phyloP scores from a whole-genome alignment of 2,329 filamentous ascomycete species.

The Davidsoniella australis region DNA sequence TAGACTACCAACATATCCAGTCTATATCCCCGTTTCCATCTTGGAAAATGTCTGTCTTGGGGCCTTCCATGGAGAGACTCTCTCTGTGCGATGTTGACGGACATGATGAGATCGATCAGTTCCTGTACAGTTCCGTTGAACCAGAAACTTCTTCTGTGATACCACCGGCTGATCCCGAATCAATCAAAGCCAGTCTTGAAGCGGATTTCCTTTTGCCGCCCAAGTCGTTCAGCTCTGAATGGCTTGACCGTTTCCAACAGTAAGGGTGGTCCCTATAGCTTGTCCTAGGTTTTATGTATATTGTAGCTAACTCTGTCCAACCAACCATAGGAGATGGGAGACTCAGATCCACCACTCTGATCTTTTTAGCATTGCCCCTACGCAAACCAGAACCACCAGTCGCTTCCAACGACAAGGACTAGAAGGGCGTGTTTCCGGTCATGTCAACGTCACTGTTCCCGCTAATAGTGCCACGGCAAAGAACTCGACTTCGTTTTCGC shows the following conservation, averaged over 20 bases:
- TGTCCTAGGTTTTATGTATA: background rate
- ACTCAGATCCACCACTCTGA: slow-evolving; percentile 62
- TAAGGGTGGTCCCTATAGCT: slow-evolving; percentile 19
- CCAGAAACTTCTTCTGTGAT: background rate
- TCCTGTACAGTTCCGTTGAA: slow-evolving; percentile 4
- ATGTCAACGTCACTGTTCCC: slow-evolving; percentile 84
- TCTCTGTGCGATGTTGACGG: slow-evolving; percentile 4
- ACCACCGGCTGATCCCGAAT: slow-evolving; percentile 24
- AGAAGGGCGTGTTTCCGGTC: slow-evolving; percentile 82
- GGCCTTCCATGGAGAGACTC: background rate
- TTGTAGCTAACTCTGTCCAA: background rate
- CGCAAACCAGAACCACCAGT: slow-evolving; percentile 86
- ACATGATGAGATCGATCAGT: slow-evolving; percentile 7
- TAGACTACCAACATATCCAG: background rate
- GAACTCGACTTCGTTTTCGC: slow-evolving; percentile 75
- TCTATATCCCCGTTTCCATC: no score
- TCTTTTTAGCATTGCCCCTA: slow-evolving; percentile 72
- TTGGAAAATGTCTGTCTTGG: background rate
- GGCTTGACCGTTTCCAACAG: slow-evolving; percentile 81
- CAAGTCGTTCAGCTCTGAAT: slow-evolving; percentile 60
- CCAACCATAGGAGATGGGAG: slow-evolving; percentile 53
- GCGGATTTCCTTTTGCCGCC: slow-evolving; percentile 64
- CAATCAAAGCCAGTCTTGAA: slow-evolving; percentile 56
- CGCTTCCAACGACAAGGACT: slow-evolving; percentile 82
- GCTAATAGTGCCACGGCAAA: slow-evolving; percentile 82